Conservation (phyloP, 352 stramenopile species). For the Globisporangium barbulae region DNA sequence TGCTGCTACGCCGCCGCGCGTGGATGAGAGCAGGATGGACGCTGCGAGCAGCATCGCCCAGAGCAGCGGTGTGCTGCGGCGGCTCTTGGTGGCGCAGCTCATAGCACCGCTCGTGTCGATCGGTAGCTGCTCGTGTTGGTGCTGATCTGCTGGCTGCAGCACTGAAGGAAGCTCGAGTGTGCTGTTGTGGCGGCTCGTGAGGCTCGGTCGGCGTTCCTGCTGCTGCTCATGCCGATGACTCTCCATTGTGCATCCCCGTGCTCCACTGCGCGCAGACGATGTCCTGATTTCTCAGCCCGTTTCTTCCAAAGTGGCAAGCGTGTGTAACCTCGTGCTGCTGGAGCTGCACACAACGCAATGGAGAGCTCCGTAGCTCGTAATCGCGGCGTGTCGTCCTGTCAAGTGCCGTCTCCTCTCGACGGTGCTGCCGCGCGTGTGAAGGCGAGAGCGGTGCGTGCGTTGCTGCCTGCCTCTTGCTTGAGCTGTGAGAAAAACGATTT, state of each 20-base stretch:
- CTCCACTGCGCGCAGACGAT: not conserved
- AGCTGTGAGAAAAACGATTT: too few relatives aligned
- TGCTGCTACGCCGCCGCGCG: not conserved
- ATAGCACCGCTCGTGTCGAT: not conserved
- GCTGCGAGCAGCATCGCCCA: conserved; percentile 10
- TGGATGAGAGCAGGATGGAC: not conserved
- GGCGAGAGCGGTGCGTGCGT: not conserved
- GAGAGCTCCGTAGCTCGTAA: not conserved
- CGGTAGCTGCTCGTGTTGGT: not conserved
- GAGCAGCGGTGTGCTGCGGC: conserved; percentile 1
- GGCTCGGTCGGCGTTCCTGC: not conserved
- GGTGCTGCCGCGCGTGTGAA: not conserved
- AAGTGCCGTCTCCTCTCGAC: not conserved
- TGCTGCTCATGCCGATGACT: conserved; percentile 7
- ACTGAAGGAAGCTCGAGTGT: not conserved
- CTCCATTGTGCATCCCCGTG: conserved; percentile 8
- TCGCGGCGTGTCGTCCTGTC: not conserved
- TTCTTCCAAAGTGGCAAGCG: not conserved
- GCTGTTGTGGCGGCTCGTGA: conserved; percentile 8
- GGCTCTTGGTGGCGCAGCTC: not conserved
- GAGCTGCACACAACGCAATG: not conserved
- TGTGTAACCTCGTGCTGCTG: not conserved
- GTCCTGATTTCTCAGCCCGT: too few relatives aligned
- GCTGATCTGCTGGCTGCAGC: not conserved
- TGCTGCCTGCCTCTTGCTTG: too few relatives aligned